A percentile compares a stretch with the other conserved stretches of the same genome.
These are phyloP conservation scores for Xylariaceae sp. DNA, from an alignment of 2,329 filamentous ascomycete genomes.

Conservation along the genomic window DNA sequence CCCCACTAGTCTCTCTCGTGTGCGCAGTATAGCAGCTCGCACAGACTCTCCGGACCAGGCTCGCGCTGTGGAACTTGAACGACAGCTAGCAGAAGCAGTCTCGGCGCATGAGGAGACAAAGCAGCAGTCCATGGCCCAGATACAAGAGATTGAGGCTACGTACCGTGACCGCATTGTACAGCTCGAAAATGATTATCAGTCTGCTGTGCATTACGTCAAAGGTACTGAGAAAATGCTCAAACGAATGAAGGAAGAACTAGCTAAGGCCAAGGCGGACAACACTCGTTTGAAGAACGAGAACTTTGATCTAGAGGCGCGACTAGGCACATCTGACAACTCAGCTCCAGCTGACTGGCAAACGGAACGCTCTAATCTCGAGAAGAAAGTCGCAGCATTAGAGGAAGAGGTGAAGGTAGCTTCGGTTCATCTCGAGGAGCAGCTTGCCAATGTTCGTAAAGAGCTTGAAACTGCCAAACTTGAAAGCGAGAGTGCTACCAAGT, in stretches of 20 bases:
- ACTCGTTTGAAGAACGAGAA: conserved; percentile 75
- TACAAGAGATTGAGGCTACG: conserved; percentile 78
- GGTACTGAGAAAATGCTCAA: conserved; percentile 99
- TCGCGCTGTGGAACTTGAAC: conserved; percentile 78
- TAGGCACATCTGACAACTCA: conserved; percentile 33
- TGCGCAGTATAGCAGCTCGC: conserved; percentile 65
- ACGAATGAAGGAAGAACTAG: conserved; percentile 96
- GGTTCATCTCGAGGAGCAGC: conserved; percentile 63
- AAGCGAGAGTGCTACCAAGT: conserved; percentile 55
- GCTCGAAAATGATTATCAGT: conserved; percentile 95
- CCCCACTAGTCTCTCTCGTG: conserved; percentile 64
- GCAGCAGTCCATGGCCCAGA: conserved; percentile 67
- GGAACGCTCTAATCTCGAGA: conserved; percentile 63
- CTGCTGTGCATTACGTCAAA: conserved; percentile 95
- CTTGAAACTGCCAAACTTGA: conserved; percentile 61
- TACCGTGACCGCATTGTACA: conserved; percentile 92
- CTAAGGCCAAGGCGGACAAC: conserved; percentile 85
- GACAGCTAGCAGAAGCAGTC: conserved; percentile 71
- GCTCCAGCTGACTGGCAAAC: conserved; percentile 63
- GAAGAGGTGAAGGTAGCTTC: conserved; percentile 62
- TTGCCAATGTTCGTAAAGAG: conserved; percentile 64
- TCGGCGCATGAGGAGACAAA: conserved; percentile 85
- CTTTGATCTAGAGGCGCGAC: conserved; percentile 55
- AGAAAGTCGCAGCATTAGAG: conserved; percentile 65
- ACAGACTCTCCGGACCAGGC: conserved; percentile 75